Percentiles rank a stretch among this genome's conserved stretches.
phyloP scores from a whole-genome alignment of 768 basidiomycete genomes.

The Termitomyces sp. region DNA sequence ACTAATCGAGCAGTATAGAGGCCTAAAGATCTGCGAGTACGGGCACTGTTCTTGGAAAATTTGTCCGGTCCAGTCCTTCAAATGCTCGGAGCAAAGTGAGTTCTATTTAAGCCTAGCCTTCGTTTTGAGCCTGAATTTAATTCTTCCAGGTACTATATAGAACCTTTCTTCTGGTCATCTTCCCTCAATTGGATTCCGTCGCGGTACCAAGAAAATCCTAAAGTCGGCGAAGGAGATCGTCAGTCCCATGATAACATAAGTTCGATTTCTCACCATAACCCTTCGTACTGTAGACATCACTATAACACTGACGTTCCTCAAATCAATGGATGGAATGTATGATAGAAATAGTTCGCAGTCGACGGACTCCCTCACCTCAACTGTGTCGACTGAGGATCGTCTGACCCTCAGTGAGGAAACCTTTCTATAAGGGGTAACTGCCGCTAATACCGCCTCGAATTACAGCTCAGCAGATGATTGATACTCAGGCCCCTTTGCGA shows the following conservation, averaged over 20 bases:
- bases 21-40: conserved; percentile 33
- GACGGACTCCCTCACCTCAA: conserved; percentile 1
- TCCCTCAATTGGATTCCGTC: conserved; percentile 66
- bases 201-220: conserved; percentile 49
- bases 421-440: neutral
- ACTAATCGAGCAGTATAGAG: conserved; percentile 18
- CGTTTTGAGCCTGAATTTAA: neutral
- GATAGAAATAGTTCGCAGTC: neutral
- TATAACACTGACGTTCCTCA: conserved; percentile 49
- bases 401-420: conserved; percentile 13
- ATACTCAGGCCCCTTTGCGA: conserved; percentile 34
- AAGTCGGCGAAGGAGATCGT: conserved; percentile 45
- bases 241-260: conserved; percentile 14
- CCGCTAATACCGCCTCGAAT: neutral
- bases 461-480: conserved; percentile 27
- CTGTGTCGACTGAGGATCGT: conserved; percentile 10
- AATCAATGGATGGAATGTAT: conserved; percentile 29
- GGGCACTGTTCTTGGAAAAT: conserved; percentile 48
- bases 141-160: conserved; percentile 44
- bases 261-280: neutral
- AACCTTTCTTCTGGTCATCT: conserved; percentile 66
- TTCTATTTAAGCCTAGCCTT: neutral
- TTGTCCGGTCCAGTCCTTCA: conserved; percentile 48
- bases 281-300: conserved; percentile 44
- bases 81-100: conserved; percentile 56